Evolutionary conservation across 768 basidiomycete species (phyloP), one percentile per base, ranked within the genome.

Genomic region (Coprinopsis marcescibilis): DNA sequence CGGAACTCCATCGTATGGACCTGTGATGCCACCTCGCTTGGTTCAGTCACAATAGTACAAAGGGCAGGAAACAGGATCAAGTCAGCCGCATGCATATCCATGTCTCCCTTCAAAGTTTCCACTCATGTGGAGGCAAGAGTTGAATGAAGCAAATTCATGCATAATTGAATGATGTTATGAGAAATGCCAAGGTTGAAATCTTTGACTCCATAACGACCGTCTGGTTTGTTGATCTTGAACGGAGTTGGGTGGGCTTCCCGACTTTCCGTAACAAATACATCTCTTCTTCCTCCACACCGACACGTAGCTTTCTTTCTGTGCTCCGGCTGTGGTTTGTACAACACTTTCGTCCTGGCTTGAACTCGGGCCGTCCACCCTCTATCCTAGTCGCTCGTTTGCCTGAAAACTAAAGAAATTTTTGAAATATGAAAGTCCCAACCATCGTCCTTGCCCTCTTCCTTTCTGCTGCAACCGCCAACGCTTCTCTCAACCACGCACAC

Each of bases 361-460:
- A 23, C 47, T 36, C 35, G 8, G 10, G 6, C 36, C 19, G 5
- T 15, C 39, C 46, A 42, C 30, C 32, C 40, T 50, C 26, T 34
- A 26, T 10, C 43, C 21, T 29, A 23, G 44, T 55, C 49, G 48
- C 40, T 55, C 48, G 30, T 54, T 60, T 45, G 21, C 52, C 44
- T 25, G 12, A 7, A 27, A 24, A 15, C 25, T 50, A 52, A 53
- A 46, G 48, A 53, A 43, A 24, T 57, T 58, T 37, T 36, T 46
- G 40, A 44, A 54, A 51, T 49, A 78, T 79, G 77, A 76, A 70
- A 67, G 48, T 72, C 51, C 55, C 65, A 43, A 57, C 68, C 52
- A 58, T 72, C 29, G 25, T 70, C 32, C 47, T 72, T 40, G 60
- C 58, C 30, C 50, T 71, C 54, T 57, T 78, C 43, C 58, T 71